These are phyloP conservation scores for Paramecium sonneborni DNA, from an alignment of 73 alveolate genomes.

Conservation along the genomic window DNA sequence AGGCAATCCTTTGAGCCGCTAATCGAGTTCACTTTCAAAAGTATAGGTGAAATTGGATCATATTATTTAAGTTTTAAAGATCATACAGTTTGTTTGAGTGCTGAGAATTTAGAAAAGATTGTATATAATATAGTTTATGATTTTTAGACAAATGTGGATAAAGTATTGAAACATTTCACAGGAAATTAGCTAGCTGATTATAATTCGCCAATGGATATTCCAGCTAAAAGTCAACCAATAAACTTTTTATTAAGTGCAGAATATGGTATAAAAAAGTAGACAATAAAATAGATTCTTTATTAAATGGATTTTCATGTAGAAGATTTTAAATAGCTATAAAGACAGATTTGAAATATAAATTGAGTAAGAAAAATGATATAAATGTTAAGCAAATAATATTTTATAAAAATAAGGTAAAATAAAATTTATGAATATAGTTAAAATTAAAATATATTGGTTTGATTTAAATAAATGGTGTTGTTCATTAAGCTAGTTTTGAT, in stretches of 20 bases:
- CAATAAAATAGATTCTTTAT: neutral
- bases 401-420: neutral
- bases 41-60: conserved; percentile 37
- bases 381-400: conserved; percentile 39
- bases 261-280: neutral
- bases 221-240: neutral
- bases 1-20: conserved; percentile 60
- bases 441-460: conserved; percentile 44
- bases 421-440: neutral
- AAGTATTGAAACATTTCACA: conserved; percentile 25
- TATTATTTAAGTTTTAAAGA: conserved; percentile 25
- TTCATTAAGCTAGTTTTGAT: conserved; percentile 38
- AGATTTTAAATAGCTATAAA: conserved; percentile 36
- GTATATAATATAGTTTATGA: neutral
- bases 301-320: conserved; percentile 51
- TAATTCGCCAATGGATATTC: conserved; percentile 25
- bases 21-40: conserved; percentile 50
- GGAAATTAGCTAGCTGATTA: conserved; percentile 19
- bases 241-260: conserved; percentile 38
- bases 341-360: neutral
- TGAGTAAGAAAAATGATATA: neutral
- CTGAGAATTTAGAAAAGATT: conserved; percentile 1
- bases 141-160: conserved; percentile 24
- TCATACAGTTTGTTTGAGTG: conserved; percentile 37
- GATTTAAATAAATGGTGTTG: conserved; percentile 2